Base-by-base conservation (phyloP, 257 asterid genomes). In the Solanum ahanhuiri region DNA sequence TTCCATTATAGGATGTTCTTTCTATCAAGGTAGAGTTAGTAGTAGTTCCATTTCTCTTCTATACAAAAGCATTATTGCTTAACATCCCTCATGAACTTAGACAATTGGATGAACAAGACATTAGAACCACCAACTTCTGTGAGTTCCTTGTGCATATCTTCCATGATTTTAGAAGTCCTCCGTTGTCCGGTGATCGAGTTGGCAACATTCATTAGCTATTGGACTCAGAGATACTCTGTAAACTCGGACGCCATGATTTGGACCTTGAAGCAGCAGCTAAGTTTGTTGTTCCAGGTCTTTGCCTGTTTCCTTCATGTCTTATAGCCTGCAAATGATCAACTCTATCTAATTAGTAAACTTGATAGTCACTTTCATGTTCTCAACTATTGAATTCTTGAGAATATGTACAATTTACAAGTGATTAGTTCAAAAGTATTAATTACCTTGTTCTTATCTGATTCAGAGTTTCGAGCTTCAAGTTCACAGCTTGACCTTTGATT, bases 161-260 rank as follows among this genome's bases (percentile, higher is more conserved):
- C 83, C 77, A 31, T 6, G 54, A 79, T 75, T 51, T 70, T 45
- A 85, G 45, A 83, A 72, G 43, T 34, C 37, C 37, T 4, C 63
- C 63, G 6, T 23, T 77, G 37, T 28, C 66, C 84, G 18, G 18
- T 70, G 28, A 83, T 35, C 64, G 30, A 41, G 48, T 28, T 76
- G 41, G 54, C 35, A 51, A 81, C 71, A 23, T 17, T 12, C 81
- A 67, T 90, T 87, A 87, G 87, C 89, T 86, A n/a, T 86, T 88
- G 82, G 90, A 79, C 86, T 91, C 93, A 3, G 92, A 89, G 39
- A 91, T 91, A 85, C 93, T 91, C 39, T 91, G 91, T 85, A 91
- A 87, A 51, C 91, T 85, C 1, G 93, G 93, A 72, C 90, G 87
- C 93, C 93, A 91, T 30, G 90, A 87, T 89, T 91, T 91, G 45